Conservation (phyloP, 1,284 basidiomycete genomes). For the Trichosporon inkin region DNA sequence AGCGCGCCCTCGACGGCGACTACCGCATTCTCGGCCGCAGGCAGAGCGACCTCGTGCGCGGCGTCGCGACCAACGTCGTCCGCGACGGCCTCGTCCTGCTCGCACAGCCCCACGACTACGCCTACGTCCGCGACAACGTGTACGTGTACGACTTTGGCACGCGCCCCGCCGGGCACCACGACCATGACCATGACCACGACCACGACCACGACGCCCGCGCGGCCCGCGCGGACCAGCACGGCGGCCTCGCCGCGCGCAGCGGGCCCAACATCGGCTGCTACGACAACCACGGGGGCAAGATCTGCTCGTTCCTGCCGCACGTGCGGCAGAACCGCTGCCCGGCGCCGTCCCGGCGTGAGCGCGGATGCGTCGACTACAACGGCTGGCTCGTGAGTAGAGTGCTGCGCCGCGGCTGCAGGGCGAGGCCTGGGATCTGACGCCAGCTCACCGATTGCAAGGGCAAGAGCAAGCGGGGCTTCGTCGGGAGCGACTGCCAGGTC, state of each 20-base stretch:
- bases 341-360: not conserved
- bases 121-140: not conserved
- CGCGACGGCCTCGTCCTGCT: conserved; percentile 7
- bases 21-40: not conserved
- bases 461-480: conserved; percentile 5
- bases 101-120: not conserved
- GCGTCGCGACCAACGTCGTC: not conserved
- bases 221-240: not conserved
- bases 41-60: not conserved
- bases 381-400: conserved; percentile 5
- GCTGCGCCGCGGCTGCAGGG: not conserved
- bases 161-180: too few species aligned
- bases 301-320: not conserved
- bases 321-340: not conserved
- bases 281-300: conserved; percentile 8
- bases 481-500: conserved; percentile 10
- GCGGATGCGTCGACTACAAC: conserved; percentile 5
- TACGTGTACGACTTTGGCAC: conserved; percentile 9
- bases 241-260: too few species aligned
- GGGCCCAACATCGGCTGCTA: not conserved
- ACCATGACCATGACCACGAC: not conserved
- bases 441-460: not conserved
- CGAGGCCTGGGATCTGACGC: not conserved
- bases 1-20: not conserved
- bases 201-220: not conserved